Evolutionary conservation across 768 basidiomycete genomes (phyloP).

Genomic region (Tulasnella sp.): DNA sequence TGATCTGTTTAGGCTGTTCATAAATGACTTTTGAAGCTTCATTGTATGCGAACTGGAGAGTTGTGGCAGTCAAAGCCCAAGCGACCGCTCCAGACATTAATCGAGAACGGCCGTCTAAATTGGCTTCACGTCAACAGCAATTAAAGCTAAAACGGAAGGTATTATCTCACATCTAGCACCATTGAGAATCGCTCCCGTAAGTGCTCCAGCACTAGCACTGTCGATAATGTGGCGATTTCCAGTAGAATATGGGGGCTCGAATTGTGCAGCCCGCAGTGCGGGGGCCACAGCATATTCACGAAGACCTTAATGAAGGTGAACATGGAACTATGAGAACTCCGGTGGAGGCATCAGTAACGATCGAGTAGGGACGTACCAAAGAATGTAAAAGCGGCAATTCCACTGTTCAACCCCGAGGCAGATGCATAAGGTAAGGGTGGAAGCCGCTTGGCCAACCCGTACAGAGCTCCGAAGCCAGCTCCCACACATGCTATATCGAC

Average conservation of each 20-base stretch:
- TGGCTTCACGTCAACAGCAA: conserved; percentile 8
- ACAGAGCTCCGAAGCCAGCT: conserved; percentile 34
- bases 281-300: conserved; percentile 71
- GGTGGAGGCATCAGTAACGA: too few relatives aligned
- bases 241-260: too few relatives aligned
- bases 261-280: conserved; percentile 21
- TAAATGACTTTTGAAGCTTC: conserved; percentile 43
- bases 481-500: conserved; percentile 45
- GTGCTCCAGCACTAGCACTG: conserved; percentile 56
- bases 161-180: conserved; percentile 44
- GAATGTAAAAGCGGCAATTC: conserved; percentile 58
- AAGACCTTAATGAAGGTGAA: conserved; percentile 35
- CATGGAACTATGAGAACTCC: not conserved
- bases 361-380: conserved; percentile 44
- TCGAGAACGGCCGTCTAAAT: conserved; percentile 47
- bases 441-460: conserved; percentile 38
- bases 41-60: conserved; percentile 59
- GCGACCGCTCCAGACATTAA: conserved; percentile 49
- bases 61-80: conserved; percentile 42
- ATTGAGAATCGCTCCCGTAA: conserved; percentile 50
- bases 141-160: not conserved
- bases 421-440: conserved; percentile 40
- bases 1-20: conserved; percentile 12
- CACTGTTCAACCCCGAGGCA: conserved; percentile 58
- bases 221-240: conserved; percentile 62